Percentiles rank a stretch among this genome's conserved stretches.
These are phyloP conservation scores for Paragyromitra xinjiangensis DNA, from an alignment of 495 filamentous ascomycete species.

Conservation along the genomic window DNA sequence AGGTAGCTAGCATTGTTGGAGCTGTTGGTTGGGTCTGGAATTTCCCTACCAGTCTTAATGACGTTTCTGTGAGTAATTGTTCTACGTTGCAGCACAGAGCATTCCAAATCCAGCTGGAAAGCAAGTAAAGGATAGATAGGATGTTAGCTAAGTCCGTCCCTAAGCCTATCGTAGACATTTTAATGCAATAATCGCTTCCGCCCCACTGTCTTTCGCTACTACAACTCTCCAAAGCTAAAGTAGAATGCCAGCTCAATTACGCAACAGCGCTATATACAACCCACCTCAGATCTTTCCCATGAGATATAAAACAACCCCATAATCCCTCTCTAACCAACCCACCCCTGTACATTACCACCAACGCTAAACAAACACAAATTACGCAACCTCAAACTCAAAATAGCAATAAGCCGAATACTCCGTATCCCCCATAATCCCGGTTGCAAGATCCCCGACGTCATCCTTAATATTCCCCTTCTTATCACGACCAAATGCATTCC, in stretches of 20 bases:
- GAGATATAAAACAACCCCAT: neutral
- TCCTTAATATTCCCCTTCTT: slow-evolving; percentile 93
- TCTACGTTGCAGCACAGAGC: too few species aligned
- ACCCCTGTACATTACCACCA: slow-evolving; percentile 22
- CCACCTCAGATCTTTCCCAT: neutral
- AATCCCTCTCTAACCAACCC: neutral
- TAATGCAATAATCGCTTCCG: too few species aligned
- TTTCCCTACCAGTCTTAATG: too few species aligned
- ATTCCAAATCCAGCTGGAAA: too few species aligned
- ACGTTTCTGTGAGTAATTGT: too few species aligned
- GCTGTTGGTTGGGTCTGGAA: too few species aligned
- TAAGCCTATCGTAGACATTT: too few species aligned
- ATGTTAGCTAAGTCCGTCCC: too few species aligned
- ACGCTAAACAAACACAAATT: slow-evolving; percentile 39
- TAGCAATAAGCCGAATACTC: slow-evolving; percentile 97
- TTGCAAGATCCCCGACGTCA: slow-evolving; percentile 70
- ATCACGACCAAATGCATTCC: slow-evolving; percentile 92
- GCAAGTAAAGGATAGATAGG: too few species aligned
- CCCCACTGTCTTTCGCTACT: neutral
- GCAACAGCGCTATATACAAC: slow-evolving; percentile 12
- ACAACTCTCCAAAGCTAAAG: neutral
- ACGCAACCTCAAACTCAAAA: slow-evolving; percentile 88
- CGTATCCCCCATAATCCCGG: slow-evolving; percentile 65
- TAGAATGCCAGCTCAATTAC: neutral
- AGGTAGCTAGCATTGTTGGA: too few species aligned